These are phyloP conservation scores for Ammopiptanthus mongolicus DNA, from an alignment of 306 rosid genomes.

Conservation along the genomic window DNA sequence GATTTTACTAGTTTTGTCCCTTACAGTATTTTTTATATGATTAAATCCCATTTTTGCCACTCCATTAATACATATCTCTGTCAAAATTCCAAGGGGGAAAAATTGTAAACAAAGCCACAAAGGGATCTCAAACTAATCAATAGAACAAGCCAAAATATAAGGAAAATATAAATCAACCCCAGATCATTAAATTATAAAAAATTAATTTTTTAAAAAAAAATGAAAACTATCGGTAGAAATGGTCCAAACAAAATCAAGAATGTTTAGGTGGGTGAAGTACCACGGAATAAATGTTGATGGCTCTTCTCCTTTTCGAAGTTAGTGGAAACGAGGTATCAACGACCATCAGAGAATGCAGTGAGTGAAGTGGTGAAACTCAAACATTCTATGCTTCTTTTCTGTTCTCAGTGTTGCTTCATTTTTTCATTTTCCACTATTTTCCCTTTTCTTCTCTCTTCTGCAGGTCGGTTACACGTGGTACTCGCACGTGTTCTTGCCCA, in stretches of 20 bases:
- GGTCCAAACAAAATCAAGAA: neutral
- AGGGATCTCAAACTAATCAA: neutral
- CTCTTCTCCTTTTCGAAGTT: slow-evolving; percentile 51
- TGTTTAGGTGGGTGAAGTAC: slow-evolving; percentile 49
- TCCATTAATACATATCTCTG: neutral
- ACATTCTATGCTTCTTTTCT: neutral
- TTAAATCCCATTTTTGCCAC: neutral
- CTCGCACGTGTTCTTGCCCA: too few relatives aligned
- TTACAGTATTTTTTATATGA: neutral
- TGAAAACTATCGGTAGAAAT: neutral
- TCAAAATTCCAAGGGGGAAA: neutral
- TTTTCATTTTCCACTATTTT: too few relatives aligned
- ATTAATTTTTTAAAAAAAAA: too few relatives aligned
- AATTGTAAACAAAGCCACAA: slow-evolving; percentile 9
- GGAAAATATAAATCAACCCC: slow-evolving; percentile 22
- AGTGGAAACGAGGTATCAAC: slow-evolving; percentile 35
- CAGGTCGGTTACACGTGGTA: too few relatives aligned
- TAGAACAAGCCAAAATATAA: neutral
- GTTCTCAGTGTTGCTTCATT: neutral
- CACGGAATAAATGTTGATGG: slow-evolving; percentile 44
- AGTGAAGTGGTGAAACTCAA: neutral
- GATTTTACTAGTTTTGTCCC: neutral
- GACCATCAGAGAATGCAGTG: slow-evolving; percentile 39
- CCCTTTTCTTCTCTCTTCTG: too few relatives aligned
- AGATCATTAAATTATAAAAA: neutral